Evolutionary conservation across 169 alveolate species (phyloP), one percentile per base, ranked within the genome.

Genomic region (Eimeria praecox): DNA sequence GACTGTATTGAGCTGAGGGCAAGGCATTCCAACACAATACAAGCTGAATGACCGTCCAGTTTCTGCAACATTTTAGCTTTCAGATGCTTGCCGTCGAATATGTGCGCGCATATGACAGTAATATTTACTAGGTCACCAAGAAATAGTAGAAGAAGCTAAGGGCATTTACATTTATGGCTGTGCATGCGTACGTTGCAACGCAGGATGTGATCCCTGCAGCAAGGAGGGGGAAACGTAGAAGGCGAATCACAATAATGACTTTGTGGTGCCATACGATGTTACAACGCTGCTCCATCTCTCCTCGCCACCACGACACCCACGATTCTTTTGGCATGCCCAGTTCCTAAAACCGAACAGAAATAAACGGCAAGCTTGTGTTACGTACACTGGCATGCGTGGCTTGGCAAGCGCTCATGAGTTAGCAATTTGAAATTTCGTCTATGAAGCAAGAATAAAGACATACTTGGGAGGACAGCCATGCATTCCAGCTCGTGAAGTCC

Each of bases 301-400:
- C 91, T 38, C 96, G 66, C 96, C 96, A 94, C 96, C 96, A 94
- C 9, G 96, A 90, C 14, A 69, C 30, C 96, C 96, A 94, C 27
- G 94, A 85, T 14, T 86, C 94, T 59, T 86, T 94, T 33, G 90
- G 87, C 49, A 46, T 54, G 22, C 90, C 66, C 89, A 85, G n/a
- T 44, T 94, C 94, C 96, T 94, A 86, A 85, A 92, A 22, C 49
- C 85, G 33, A 71, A 33, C 24, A 40, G n/a, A n/a, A n/a, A n/a
- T n/a, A 30, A 92, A 20, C 30, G 30, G 49, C 27, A 44, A 52
- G 14, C 6, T 42, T 3, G 12, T 46, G 38, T 40, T 10, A 33
- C 42, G 24, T 44, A 35, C 62, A 22, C 40, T 44, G 62, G 40
- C 42, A 24, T 14, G 6, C 62, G 59, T 27, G 20, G 40, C 24